phyloP scores from a whole-genome alignment of 2,329 filamentous ascomycete genomes.

The Aspergillus tubingensis region DNA sequence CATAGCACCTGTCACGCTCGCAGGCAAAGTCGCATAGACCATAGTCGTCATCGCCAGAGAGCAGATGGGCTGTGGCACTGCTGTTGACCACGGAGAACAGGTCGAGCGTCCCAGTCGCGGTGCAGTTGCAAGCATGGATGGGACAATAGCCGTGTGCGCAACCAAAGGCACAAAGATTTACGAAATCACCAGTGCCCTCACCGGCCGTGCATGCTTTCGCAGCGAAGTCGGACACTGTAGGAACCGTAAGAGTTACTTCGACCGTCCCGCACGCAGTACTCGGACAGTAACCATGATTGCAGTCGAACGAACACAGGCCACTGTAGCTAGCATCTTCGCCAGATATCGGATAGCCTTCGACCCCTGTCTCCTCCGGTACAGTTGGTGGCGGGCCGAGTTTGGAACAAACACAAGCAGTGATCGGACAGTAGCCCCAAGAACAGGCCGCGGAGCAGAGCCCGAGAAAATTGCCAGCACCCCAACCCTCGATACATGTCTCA shows the following conservation, averaged over 20 bases:
- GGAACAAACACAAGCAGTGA: constrained; percentile 24
- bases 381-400: constrained; percentile 2
- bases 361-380: constrained; percentile 9
- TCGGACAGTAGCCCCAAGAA: constrained; percentile 31
- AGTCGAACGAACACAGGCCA: constrained; percentile 18
- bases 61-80: background rate
- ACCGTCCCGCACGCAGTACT: background rate
- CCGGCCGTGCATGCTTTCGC: background rate
- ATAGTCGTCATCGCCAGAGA: background rate
- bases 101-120: background rate
- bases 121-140: constrained; percentile 1
- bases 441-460: constrained; percentile 33
- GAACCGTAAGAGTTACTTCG: background rate
- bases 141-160: constrained; percentile 3
- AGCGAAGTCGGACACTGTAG: background rate
- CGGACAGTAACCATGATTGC: constrained; percentile 20
- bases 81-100: background rate
- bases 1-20: constrained; percentile 1
- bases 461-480: constrained; percentile 14
- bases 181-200: background rate
- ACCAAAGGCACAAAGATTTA: background rate
- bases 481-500: constrained; percentile 27
- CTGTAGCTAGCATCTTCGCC: constrained; percentile 19
- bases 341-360: constrained; percentile 20
- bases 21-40: background rate